Base-by-base conservation (phyloP, 2,329 filamentous ascomycete genomes). In the Talaromyces sp. region DNA sequence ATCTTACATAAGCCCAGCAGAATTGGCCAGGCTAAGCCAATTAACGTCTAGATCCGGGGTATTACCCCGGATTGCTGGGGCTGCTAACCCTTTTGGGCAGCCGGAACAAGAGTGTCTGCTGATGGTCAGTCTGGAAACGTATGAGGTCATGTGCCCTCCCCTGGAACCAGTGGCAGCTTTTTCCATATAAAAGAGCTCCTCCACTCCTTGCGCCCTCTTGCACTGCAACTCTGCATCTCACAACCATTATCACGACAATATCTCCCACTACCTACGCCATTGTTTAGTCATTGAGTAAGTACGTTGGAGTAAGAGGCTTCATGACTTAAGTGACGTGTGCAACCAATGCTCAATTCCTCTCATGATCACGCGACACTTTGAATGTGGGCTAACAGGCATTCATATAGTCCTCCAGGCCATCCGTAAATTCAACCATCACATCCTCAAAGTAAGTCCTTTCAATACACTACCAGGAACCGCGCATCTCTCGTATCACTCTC, bases 141-240 rank as follows among this genome's bases (percentile, higher is more conserved):
- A 52, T 56, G 54, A 56, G 35, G 54, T 56, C 54, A 56, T 56
- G 54, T 56, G 54, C 21, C 45, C 53, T 48, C 45, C 45, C 45
- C 28, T 48, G 33, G 25, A 25, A 48, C 25, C 41, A 43, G 19
- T 21, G 3, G 17, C 11, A 11, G 39, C 39, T 22, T 19, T 2
- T 35, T 19, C 28, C 46, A 36, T 51, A 25, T 51, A 51, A 51
- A 19, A 9, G n/a, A 17, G 25, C 31, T 15, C 5, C 28, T 36
- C 46, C 36, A 10, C 11, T 21, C 17, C 31, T 8, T 36, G 11
- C 13, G 25, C 40, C 31, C 15, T 35, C 28, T 7, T 43, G n/a
- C 43, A 17, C 22, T 50, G 8, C 35, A 21, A 28, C 21, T 39
- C 22, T 39, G 5, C 36, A 37, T 53, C n/a, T 25, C 37, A 8